Evolutionary conservation across 441 rosid genomes (phyloP), one percentile per base, ranked within the genome.

Genomic region (Bruguiera hainesii): DNA sequence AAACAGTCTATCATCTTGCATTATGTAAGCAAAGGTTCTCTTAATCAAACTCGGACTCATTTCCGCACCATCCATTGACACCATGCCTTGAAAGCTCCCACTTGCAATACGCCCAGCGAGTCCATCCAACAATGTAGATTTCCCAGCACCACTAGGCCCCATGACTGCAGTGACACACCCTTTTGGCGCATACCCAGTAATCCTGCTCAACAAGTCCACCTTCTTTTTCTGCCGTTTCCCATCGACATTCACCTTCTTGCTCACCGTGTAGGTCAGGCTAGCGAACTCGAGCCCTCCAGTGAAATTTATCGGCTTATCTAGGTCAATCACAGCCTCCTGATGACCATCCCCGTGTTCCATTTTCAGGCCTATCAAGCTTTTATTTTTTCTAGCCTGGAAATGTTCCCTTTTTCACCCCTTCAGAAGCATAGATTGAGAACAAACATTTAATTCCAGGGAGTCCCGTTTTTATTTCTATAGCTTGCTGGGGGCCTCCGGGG

Each of bases 61-160:
- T 30, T 77, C 84, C 64, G n/a, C 64, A 6, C 87, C 90, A 57
- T 82, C 86, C 66, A 82, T 60, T 7, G 80, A 77, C 56, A 87
- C 87, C 68, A 70, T 71, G 7, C 93, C 93, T 63, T 74, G 74
- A 13, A 87, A 77, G 68, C 93, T 85, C 61, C 87, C 90, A 39
- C 83, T 84, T 0, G 90, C 83, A 3, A 85, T 88, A 7, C 86
- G 75, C 13, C 90, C 87, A 0, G 87, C 90, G 58, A 88, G 30
- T 19, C 79, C 90, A 52, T 88, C 93, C 63, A 88, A 66, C 7
- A 88, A 65, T 1, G 93, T 85, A 6, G 93, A 88, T 72, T 88
- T 88, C 35, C 90, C 89, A 0, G 93, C 90, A 23, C 90, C 93
- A 48, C 93, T 88, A 1, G 87, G 89, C 61, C 89, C 93, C 90